phyloP scores from a whole-genome alignment of 2,329 filamentous ascomycete genomes.

The Apiospora phragmitis region DNA sequence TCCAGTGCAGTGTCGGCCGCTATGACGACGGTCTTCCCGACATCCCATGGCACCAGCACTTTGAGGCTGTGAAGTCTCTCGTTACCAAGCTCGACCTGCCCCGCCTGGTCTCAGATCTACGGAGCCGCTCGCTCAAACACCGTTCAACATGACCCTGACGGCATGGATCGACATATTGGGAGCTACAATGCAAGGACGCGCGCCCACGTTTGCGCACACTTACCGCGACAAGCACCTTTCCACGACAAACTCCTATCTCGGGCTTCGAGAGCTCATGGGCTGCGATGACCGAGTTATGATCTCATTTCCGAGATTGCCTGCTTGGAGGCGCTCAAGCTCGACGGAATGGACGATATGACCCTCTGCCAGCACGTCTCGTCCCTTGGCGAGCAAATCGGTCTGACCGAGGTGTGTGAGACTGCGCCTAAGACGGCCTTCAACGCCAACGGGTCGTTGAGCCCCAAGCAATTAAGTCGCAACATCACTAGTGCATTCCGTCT shows the following conservation, averaged over 20 bases:
- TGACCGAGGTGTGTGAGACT: constrained; percentile 68
- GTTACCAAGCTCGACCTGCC: constrained; percentile 84
- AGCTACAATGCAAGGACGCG: constrained; percentile 83
- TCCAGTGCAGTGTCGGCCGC: constrained; percentile 88
- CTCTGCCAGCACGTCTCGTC: constrained; percentile 87
- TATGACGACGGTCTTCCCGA: constrained; percentile 83
- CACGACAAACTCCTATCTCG: constrained; percentile 58
- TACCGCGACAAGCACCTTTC: constrained; percentile 93
- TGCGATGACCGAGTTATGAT: constrained; percentile 96
- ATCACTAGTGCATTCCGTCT: constrained; percentile 90
- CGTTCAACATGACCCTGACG: constrained; percentile 94
- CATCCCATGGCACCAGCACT: constrained; percentile 96
- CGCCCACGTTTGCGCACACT: constrained; percentile 88
- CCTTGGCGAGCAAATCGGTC: constrained; percentile 83
- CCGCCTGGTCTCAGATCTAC: constrained; percentile 60
- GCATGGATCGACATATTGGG: constrained; percentile 98
- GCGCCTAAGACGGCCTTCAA: constrained; percentile 63
- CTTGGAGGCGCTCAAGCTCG: constrained; percentile 82
- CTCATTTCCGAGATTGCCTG: constrained; percentile 97
- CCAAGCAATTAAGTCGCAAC: constrained; percentile 82
- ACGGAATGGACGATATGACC: constrained; percentile 80
- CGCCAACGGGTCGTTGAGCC: constrained; percentile 72
- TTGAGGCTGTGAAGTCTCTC: constrained; percentile 84
- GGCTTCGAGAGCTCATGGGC: constrained; percentile 91
- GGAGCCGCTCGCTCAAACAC: constrained; percentile 63